Percentiles rank a stretch among this genome's conserved stretches.
Evolutionary conservation across 441 rosid genomes (phyloP).

Genomic region (Corymbia calophylla): DNA sequence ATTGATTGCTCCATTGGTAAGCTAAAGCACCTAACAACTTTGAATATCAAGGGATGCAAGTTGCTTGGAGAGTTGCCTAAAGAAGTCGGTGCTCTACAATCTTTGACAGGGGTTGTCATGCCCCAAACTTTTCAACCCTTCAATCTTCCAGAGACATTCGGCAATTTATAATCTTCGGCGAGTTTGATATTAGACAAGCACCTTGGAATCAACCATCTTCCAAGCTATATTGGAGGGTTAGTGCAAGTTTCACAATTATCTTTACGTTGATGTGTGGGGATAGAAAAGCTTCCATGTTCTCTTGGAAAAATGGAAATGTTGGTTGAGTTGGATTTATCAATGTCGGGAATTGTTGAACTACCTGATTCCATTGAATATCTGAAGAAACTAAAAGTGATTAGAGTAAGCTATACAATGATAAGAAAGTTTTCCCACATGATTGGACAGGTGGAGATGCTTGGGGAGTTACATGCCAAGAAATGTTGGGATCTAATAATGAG

Average conservation of each 20-base stretch:
- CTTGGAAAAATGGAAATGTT: background rate
- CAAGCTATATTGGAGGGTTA: background rate
- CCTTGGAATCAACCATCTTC: background rate
- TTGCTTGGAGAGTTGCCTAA: rapidly evolving
- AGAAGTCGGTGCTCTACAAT: too few relatives aligned
- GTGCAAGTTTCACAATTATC: background rate
- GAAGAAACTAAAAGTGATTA: background rate
- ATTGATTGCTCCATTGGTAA: too few relatives aligned
- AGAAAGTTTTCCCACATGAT: background rate
- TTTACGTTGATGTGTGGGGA: background rate
- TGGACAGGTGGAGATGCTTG: background rate
- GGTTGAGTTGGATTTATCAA: background rate
- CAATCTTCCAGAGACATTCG: rapidly evolving
- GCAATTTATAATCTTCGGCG: rapidly evolving
- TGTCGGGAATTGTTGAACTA: background rate
- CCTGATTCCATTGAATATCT: background rate
- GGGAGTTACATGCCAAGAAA: background rate
- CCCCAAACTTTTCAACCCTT: too few relatives aligned
- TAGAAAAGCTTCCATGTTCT: background rate
- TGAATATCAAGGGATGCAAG: too few relatives aligned
- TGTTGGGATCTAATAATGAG: background rate
- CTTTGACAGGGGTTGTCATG: too few relatives aligned
- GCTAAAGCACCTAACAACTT: rapidly evolving
- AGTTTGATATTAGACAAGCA: background rate
- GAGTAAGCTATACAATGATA: background rate